Conservation (phyloP, 1,139 yeast genomes). For the Yamadazyma blattariae region DNA sequence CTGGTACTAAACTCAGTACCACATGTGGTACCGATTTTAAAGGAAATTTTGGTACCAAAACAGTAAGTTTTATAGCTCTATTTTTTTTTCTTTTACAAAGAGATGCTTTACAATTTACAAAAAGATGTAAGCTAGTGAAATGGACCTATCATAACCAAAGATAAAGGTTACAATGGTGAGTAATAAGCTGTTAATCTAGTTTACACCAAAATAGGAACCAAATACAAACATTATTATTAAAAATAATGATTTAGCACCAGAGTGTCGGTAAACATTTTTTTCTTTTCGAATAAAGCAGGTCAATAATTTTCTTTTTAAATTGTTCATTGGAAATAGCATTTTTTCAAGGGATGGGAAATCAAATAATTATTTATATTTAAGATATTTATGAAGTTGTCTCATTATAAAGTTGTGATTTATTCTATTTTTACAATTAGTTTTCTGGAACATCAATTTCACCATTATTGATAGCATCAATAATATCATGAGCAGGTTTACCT, state of each 20-base stretch:
- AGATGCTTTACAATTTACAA: too few relatives aligned
- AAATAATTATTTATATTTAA: conserved; percentile 10
- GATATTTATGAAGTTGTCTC: conserved; percentile 14
- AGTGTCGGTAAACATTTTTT: conserved; percentile 80
- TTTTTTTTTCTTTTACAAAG: too few relatives aligned
- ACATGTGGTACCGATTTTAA: too few relatives aligned
- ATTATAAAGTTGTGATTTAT: conserved; percentile 12
- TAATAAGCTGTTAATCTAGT: conserved; percentile 73
- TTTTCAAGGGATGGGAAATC: neutral
- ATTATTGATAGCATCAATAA: conserved; percentile 95
- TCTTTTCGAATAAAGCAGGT: conserved; percentile 1
- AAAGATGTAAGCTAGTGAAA: conserved; percentile 45
- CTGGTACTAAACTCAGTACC: too few relatives aligned
- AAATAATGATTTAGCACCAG: conserved; percentile 67
- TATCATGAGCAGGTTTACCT: conserved; percentile 99
- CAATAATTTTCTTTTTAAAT: neutral
- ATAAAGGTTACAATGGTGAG: conserved; percentile 60
- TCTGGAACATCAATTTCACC: conserved; percentile 97
- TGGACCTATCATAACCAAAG: conserved; percentile 59
- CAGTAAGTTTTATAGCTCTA: too few relatives aligned
- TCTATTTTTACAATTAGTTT: conserved; percentile 46
- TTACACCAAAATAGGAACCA: conserved; percentile 96
- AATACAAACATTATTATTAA: conserved; percentile 52
- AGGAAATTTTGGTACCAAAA: too few relatives aligned
- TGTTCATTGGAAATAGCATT: neutral